Evolutionary conservation across 2,329 filamentous ascomycete species (phyloP).

Genomic region (Ophiocordyceps robertsii): DNA sequence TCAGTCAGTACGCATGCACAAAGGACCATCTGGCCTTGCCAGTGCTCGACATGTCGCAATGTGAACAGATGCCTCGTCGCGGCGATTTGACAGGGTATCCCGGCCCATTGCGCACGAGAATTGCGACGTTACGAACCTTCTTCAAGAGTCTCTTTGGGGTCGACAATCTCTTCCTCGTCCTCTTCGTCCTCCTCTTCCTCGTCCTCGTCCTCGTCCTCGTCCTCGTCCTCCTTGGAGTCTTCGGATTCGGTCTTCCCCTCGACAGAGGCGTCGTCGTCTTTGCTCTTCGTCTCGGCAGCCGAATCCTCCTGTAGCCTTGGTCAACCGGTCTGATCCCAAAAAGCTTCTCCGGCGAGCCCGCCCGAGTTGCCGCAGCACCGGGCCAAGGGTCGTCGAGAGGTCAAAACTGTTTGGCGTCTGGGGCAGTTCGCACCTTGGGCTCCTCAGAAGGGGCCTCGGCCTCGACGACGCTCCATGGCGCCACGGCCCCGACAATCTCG

Average conservation of each 20-base stretch:
- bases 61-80: not conserved
- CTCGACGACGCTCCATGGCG: conserved; percentile 51
- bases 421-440: conserved; percentile 32
- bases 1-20: conserved; percentile 8
- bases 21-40: too few relatives aligned
- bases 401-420: too few relatives aligned
- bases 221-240: conserved; percentile 31
- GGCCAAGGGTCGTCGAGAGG: too few relatives aligned
- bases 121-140: conserved; percentile 57
- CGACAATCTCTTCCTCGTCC: conserved; percentile 72
- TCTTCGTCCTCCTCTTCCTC: conserved; percentile 58
- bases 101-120: not conserved
- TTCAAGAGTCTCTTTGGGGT: conserved; percentile 78
- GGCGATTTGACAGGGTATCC: not conserved
- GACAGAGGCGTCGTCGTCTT: conserved; percentile 11
- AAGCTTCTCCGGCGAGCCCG: not conserved
- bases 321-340: not conserved
- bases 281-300: conserved; percentile 30
- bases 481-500: conserved; percentile 50
- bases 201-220: conserved; percentile 41
- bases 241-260: conserved; percentile 20
- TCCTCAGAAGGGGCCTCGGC: conserved; percentile 56
- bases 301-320: conserved; percentile 17
- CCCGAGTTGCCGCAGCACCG: too few relatives aligned
- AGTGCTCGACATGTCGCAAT: not conserved